Percentiles rank a stretch among this genome's conserved stretches.
Conservation (phyloP, 2,329 filamentous ascomycete species). For the Claviceps sp. region DNA sequence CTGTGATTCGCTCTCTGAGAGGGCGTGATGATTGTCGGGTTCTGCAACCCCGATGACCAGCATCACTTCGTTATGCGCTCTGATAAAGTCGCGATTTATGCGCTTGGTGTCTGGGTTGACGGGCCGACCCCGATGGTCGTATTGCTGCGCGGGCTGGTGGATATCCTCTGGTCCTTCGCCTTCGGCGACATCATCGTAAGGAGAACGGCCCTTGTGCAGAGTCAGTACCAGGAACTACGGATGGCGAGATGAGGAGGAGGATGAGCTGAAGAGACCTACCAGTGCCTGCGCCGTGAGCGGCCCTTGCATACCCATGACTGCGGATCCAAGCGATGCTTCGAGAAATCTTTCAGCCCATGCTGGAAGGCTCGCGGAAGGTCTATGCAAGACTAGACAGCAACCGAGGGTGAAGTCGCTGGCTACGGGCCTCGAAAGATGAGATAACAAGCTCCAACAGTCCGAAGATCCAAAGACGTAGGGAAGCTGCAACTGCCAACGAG, state of each 20-base stretch:
- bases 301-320: slow-evolving; percentile 38
- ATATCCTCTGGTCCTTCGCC: slow-evolving; percentile 32
- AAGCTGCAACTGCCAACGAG: no score
- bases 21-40: slow-evolving; percentile 32
- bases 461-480: no score
- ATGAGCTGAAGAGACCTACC: slow-evolving; percentile 22
- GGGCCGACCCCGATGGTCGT: slow-evolving; percentile 42
- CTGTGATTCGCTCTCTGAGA: slow-evolving; percentile 27
- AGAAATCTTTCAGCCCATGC: neutral
- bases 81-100: slow-evolving; percentile 43
- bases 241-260: neutral
- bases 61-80: slow-evolving; percentile 52
- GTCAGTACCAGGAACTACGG: slow-evolving; percentile 1
- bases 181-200: slow-evolving; percentile 43
- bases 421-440: neutral
- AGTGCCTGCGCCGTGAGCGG: slow-evolving; percentile 44
- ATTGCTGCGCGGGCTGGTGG: slow-evolving; percentile 32
- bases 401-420: neutral
- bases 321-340: neutral
- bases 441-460: no score
- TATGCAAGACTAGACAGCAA: neutral
- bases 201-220: slow-evolving; percentile 38
- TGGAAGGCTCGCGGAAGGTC: neutral
- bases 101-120: slow-evolving; percentile 40
- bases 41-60: slow-evolving; percentile 48